Conservation (phyloP, 495 filamentous ascomycete genomes). For the Hypoxylon cercidicola region DNA sequence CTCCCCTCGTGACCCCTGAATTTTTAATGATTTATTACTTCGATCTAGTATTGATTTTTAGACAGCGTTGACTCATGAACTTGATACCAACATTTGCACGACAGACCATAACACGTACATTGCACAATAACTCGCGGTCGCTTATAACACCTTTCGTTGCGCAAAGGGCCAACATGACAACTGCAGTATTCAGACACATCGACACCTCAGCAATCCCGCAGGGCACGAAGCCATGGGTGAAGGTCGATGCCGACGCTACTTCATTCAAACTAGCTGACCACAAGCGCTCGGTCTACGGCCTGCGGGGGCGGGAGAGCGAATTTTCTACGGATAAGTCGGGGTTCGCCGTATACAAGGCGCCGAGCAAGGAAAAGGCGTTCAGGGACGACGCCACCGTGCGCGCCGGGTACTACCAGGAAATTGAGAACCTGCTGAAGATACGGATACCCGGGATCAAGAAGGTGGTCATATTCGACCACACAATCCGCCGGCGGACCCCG, state of each 20-base stretch:
- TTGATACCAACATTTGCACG: constrained; percentile 18
- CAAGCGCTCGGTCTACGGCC: constrained; percentile 45
- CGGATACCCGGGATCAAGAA: constrained; percentile 69
- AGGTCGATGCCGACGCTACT: constrained; percentile 50
- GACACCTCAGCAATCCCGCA: constrained; percentile 38
- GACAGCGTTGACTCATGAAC: constrained; percentile 14
- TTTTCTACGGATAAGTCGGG: constrained; percentile 55
- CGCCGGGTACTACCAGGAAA: constrained; percentile 78
- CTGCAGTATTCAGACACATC: constrained; percentile 44
- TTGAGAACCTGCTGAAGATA: constrained; percentile 72
- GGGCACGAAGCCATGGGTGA: constrained; percentile 50
- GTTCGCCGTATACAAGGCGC: constrained; percentile 51
- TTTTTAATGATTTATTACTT: background rate
- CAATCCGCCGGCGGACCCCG: constrained; percentile 70
- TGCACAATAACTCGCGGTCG: constrained; percentile 7
- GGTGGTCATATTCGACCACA: constrained; percentile 87
- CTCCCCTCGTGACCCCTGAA: background rate
- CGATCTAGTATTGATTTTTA: background rate
- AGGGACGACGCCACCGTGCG: constrained; percentile 69
- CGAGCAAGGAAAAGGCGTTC: constrained; percentile 65
- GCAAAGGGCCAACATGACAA: constrained; percentile 42
- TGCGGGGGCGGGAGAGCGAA: constrained; percentile 40
- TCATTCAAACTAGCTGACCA: constrained; percentile 44
- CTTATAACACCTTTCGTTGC: constrained; percentile 1
- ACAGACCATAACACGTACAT: constrained; percentile 22